Percentiles rank a stretch among this genome's conserved stretches.
Conservation (phyloP, 441 rosid genomes). For the Melastoma candidum region DNA sequence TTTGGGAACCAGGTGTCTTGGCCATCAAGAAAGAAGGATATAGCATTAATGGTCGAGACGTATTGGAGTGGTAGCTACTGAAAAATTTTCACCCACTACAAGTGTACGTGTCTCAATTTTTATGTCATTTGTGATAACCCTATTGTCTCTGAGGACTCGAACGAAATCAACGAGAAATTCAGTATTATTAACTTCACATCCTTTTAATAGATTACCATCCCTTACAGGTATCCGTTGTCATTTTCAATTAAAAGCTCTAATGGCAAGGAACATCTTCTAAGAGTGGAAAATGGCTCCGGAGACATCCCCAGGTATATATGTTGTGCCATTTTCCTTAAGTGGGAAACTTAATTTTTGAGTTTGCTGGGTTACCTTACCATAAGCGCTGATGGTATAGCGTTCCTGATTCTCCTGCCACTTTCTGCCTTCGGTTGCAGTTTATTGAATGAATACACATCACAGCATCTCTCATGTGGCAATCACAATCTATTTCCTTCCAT, state of each 20-base stretch:
- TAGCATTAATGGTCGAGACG: conserved; percentile 44
- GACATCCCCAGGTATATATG: conserved; percentile 49
- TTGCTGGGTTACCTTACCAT: no score
- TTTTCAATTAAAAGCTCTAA: conserved; percentile 49
- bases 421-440: no score
- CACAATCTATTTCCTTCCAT: neutral
- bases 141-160: neutral
- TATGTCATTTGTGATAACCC: conserved; percentile 10
- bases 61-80: conserved; percentile 48
- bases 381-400: no score
- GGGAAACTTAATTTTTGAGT: no score
- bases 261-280: conserved; percentile 43
- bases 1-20: conserved; percentile 89
- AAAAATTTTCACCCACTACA: conserved; percentile 65
- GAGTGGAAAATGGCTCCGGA: conserved; percentile 31
- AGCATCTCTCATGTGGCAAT: neutral
- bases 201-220: conserved; percentile 50
- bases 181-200: neutral
- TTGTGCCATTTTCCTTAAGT: no score
- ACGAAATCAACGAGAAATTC: no score
- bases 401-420: no score
- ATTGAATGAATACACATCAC: no score
- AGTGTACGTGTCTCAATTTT: conserved; percentile 40
- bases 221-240: conserved; percentile 53
- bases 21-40: conserved; percentile 76